These are phyloP conservation scores for Trametes elegans DNA, from an alignment of 768 basidiomycete genomes.

Conservation along the genomic window DNA sequence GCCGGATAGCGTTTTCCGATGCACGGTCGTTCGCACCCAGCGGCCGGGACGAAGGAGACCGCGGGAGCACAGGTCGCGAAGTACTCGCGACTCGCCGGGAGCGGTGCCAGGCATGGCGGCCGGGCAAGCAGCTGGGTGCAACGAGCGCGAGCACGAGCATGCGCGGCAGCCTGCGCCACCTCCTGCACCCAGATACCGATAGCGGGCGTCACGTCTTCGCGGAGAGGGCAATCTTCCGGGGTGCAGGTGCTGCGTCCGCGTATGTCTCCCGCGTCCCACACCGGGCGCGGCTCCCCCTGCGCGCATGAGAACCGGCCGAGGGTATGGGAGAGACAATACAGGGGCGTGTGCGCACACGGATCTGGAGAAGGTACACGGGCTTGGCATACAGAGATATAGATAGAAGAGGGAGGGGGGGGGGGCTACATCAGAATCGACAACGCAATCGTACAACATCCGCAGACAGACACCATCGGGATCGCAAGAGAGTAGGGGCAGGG, in stretches of 20 bases:
- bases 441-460: conserved; percentile 19
- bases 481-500: too few relatives aligned
- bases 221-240: not conserved
- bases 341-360: not conserved
- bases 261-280: conserved; percentile 6
- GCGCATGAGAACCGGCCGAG: conserved; percentile 4
- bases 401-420: too few relatives aligned
- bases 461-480: not conserved
- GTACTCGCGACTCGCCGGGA: too few relatives aligned
- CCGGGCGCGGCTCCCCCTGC: conserved; percentile 9
- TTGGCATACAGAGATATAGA: conserved; percentile 14
- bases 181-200: not conserved
- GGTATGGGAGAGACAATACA: conserved; percentile 1
- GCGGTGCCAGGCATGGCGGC: too few relatives aligned
- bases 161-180: not conserved
- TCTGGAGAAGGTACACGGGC: not conserved
- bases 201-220: not conserved
- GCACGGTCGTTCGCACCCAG: too few relatives aligned
- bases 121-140: too few relatives aligned
- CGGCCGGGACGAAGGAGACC: too few relatives aligned
- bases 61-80: too few relatives aligned
- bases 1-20: too few relatives aligned
- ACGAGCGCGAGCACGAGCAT: too few relatives aligned
- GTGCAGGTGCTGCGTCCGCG: not conserved
- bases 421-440: too few relatives aligned